Evolutionary conservation across 805 yeast genomes (phyloP), one percentile per base, ranked within the genome.

Genomic region (Yarrowia bubula): DNA sequence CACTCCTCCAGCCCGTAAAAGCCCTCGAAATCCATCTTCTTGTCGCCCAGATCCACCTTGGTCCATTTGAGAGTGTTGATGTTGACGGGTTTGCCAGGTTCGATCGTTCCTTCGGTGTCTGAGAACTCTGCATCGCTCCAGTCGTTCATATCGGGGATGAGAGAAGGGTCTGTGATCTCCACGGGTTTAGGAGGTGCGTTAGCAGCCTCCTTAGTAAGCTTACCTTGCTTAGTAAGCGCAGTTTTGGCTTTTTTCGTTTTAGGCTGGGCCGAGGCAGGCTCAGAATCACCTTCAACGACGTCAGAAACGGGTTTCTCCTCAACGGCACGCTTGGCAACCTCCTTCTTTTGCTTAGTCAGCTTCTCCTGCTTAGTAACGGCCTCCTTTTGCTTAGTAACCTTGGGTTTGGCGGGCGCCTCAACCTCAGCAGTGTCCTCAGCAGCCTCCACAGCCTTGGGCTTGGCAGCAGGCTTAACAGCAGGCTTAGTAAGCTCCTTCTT

Each of bases 1-100:
- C 95, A 81, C 74, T 93, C 98, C 74, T 93, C 99, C 39, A 95
- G 78, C 0, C 98, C 99, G 74, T 86, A 91, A 71, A 92, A 88
- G 0, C 97, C 97, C 69, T 89, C 92, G 72, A 88, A 90, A 75
- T 91, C 97, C 67, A 86, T 96, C 58, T 90, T 76, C 31, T 90
- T 86, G 68, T 90, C 93, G 4, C 96, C 93, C 62, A 92, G 82
- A 1, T 86, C 88, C 8, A 92, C 96, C 2, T 86, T 73, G 69
- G 88, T 89, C 99, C 99, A 93, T 8, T 69, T 51, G 50, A 76
- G 66, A 17, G 73, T 72, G 50, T 75, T 69, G 37, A 70, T 50
- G 28, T 58, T 41, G 22, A 67, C 68, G 6, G 55, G 55, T 4
- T 48, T 33, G 3, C 53, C 53, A 3, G 41, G 55, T 5, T 11